These are phyloP conservation scores for Scolecobasidium constrictum DNA, from an alignment of 2,329 filamentous ascomycete genomes.

Conservation along the genomic window DNA sequence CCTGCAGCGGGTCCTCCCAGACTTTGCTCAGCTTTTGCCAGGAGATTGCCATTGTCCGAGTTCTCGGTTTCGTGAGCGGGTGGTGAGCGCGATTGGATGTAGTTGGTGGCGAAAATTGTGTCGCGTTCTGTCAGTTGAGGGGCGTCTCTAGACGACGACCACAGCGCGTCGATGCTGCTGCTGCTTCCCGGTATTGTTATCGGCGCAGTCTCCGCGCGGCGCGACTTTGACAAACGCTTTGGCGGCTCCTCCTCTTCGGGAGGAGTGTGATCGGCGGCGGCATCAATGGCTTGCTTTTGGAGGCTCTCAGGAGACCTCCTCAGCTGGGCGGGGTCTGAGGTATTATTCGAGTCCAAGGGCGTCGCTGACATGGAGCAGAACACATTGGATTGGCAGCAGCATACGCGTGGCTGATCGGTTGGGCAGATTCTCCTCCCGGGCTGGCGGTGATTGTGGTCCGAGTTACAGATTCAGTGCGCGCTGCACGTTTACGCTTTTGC, in stretches of 20 bases:
- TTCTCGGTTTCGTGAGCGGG: background rate
- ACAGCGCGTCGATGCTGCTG: slow-evolving; percentile 22
- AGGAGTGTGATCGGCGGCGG: background rate
- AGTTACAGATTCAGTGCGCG: background rate
- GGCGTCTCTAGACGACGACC: slow-evolving; percentile 24
- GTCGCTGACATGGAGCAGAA: slow-evolving; percentile 26
- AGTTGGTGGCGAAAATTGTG: slow-evolving; percentile 53
- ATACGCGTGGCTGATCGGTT: slow-evolving; percentile 10
- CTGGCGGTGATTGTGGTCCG: slow-evolving; percentile 1
- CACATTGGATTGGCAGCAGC: slow-evolving; percentile 28
- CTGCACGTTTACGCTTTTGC: background rate
- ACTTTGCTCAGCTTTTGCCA: background rate
- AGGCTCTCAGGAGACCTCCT: slow-evolving; percentile 17
- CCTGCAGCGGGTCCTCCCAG: background rate
- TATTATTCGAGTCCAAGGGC: slow-evolving; percentile 25
- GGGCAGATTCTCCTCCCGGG: background rate
- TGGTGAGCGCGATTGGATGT: slow-evolving; percentile 18
- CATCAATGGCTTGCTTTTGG: slow-evolving; percentile 2
- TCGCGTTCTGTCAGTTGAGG: slow-evolving; percentile 51
- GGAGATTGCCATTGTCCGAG: slow-evolving; percentile 5
- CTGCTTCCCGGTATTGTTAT: background rate
- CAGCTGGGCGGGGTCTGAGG: slow-evolving; percentile 26
- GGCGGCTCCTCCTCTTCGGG: slow-evolving; percentile 5
- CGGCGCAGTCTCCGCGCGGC: slow-evolving; percentile 27
- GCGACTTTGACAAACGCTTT: slow-evolving; percentile 18